Conservation (phyloP, 495 filamentous ascomycete genomes). For the Trichoderma gamsii region DNA sequence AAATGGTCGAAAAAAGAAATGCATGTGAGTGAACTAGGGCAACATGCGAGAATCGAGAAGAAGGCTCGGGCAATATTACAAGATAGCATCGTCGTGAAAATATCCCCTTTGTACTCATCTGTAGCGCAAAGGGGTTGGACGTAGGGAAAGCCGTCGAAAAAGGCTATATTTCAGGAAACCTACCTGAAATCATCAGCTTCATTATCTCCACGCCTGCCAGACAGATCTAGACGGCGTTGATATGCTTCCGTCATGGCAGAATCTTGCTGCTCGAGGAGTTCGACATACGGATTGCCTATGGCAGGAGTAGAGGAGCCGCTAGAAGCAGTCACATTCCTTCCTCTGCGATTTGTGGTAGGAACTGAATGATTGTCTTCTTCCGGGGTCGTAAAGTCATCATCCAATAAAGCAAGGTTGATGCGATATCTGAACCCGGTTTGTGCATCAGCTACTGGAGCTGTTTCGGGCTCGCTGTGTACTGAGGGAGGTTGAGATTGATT, state of each 20-base stretch:
- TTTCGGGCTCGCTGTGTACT: background rate
- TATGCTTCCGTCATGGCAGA: constrained; percentile 19
- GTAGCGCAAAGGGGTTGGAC: background rate
- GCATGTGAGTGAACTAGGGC: background rate
- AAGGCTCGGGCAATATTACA: background rate
- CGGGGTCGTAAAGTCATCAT: background rate
- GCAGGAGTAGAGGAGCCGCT: background rate
- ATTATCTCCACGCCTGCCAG: constrained; percentile 6
- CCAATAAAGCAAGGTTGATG: background rate
- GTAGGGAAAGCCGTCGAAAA: background rate
- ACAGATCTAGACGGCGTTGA: constrained; percentile 14
- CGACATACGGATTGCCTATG: constrained; percentile 17
- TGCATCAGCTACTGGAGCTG: background rate
- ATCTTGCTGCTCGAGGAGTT: constrained; percentile 18
- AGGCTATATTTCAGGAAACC: background rate
- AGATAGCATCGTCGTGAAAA: background rate
- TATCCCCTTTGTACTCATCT: background rate
- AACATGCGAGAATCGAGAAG: background rate
- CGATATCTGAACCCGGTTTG: constrained; percentile 8
- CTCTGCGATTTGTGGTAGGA: background rate
- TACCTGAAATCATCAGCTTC: constrained; percentile 17
- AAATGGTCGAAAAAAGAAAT: background rate
- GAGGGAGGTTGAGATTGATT: background rate
- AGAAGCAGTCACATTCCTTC: background rate
- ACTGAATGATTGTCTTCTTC: background rate